A percentile compares a stretch with the other conserved stretches of the same genome.
These are phyloP conservation scores for Salisapilia sapeloensis DNA, from an alignment of 352 stramenopile species.

Conservation along the genomic window DNA sequence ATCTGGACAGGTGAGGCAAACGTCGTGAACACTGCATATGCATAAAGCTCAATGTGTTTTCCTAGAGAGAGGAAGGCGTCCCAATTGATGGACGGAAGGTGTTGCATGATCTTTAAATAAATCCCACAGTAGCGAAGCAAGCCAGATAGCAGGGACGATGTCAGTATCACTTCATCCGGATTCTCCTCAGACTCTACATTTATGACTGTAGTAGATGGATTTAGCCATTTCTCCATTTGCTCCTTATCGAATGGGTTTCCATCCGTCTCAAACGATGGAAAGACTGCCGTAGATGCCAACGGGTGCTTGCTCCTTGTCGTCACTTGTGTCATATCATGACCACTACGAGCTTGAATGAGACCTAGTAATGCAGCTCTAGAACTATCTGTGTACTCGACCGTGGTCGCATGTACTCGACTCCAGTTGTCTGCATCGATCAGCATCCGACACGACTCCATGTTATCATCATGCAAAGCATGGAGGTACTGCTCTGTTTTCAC, in stretches of 20 bases:
- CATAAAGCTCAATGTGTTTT: slow-evolving; percentile 64
- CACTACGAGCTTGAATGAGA: slow-evolving; percentile 64
- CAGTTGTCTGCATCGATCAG: slow-evolving; percentile 75
- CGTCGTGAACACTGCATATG: slow-evolving; percentile 58
- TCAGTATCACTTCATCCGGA: slow-evolving; percentile 47
- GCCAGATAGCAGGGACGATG: slow-evolving; percentile 44
- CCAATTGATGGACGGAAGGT: slow-evolving; percentile 52
- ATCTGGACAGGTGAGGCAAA: slow-evolving; percentile 30
- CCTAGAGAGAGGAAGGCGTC: slow-evolving; percentile 55
- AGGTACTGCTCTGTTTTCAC: slow-evolving; percentile 75
- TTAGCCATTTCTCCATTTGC: slow-evolving; percentile 32
- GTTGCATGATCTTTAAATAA: slow-evolving; percentile 80
- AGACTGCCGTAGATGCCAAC: slow-evolving; percentile 47
- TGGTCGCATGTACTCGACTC: slow-evolving; percentile 40
- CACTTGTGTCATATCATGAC: slow-evolving; percentile 24
- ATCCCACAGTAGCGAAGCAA: slow-evolving; percentile 66
- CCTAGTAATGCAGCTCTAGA: slow-evolving; percentile 13
- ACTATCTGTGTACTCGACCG: slow-evolving; percentile 25
- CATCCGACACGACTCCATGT: slow-evolving; percentile 67
- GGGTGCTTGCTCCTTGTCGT: neutral
- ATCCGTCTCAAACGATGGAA: slow-evolving; percentile 32
- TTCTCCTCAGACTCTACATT: slow-evolving; percentile 1
- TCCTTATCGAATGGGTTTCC: slow-evolving; percentile 44
- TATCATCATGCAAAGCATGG: slow-evolving; percentile 64
- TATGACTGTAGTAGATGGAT: too few species aligned